Evolutionary conservation across 345 rosid genomes (phyloP).

Genomic region (Odontarrhena argentea): DNA sequence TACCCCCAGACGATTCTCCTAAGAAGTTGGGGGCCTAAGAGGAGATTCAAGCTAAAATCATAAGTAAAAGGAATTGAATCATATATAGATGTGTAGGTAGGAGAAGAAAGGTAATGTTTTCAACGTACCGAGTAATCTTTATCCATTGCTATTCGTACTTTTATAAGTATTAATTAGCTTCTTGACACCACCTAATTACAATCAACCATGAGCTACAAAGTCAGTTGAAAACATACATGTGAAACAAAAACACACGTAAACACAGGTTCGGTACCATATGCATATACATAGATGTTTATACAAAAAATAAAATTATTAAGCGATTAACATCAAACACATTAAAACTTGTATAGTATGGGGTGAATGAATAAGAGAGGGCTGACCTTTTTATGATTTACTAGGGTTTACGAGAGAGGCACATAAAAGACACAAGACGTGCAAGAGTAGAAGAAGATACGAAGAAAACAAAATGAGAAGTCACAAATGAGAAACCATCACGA

Average conservation of each 20-base stretch:
- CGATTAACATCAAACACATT: slow-evolving; percentile 1
- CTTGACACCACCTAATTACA: slow-evolving; percentile 24
- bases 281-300: background rate
- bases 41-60: slow-evolving; percentile 39
- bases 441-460: slow-evolving; percentile 25
- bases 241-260: slow-evolving; percentile 13
- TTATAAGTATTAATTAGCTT: background rate
- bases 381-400: slow-evolving; percentile 30
- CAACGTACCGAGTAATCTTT: slow-evolving; percentile 71
- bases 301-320: background rate
- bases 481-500: slow-evolving; percentile 30
- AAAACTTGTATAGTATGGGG: slow-evolving; percentile 4
- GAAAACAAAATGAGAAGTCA: slow-evolving; percentile 26
- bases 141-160: slow-evolving; percentile 54
- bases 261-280: background rate
- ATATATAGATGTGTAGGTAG: slow-evolving; percentile 35
- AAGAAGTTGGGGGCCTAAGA: slow-evolving; percentile 50
- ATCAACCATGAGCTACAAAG: slow-evolving; percentile 17
- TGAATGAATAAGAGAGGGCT: background rate
- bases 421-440: slow-evolving; percentile 22
- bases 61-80: slow-evolving; percentile 24
- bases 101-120: background rate
- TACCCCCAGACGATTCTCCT: slow-evolving; percentile 53
- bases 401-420: slow-evolving; percentile 35
- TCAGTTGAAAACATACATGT: slow-evolving; percentile 20